Evolutionary conservation across 208 protist genomes (phyloP).

Genomic region (Acanthamoeba lenticulata): DNA sequence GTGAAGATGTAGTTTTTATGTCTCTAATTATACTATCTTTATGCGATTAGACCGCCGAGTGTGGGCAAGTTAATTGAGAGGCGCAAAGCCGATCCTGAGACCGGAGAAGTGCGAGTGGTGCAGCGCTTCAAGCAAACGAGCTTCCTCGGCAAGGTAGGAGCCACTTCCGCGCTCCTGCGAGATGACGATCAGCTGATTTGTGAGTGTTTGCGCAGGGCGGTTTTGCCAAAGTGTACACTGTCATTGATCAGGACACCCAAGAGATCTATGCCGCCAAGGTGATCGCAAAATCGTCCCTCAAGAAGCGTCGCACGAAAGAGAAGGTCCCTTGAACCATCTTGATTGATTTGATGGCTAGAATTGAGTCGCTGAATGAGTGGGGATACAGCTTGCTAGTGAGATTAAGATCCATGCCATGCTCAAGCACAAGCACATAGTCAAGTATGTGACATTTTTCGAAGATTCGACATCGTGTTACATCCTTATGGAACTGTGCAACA

Average conservation of each 20-base stretch:
- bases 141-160: conserved; percentile 48
- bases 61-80: conserved; percentile 53
- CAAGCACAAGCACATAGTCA: conserved; percentile 96
- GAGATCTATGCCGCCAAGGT: conserved; percentile 95
- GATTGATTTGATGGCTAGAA: not conserved
- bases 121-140: conserved; percentile 8
- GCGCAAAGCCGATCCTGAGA: conserved; percentile 49
- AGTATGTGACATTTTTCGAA: conserved; percentile 97
- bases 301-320: conserved; percentile 93
- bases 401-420: conserved; percentile 97
- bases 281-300: conserved; percentile 92
- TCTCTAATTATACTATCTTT: not conserved
- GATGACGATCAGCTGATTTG: not conserved
- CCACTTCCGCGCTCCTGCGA: not conserved
- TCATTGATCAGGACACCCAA: conserved; percentile 87
- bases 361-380: not conserved
- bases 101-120: not conserved
- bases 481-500: conserved; percentile 97
- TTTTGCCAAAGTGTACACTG: conserved; percentile 97
- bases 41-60: not conserved
- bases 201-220: conserved; percentile 88
- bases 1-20: too few relatives aligned
- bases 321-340: conserved; percentile 87
- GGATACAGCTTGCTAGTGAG: conserved; percentile 92
- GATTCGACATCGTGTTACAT: conserved; percentile 98